Conservation (phyloP, 805 yeast species). For the Candida germanica region DNA sequence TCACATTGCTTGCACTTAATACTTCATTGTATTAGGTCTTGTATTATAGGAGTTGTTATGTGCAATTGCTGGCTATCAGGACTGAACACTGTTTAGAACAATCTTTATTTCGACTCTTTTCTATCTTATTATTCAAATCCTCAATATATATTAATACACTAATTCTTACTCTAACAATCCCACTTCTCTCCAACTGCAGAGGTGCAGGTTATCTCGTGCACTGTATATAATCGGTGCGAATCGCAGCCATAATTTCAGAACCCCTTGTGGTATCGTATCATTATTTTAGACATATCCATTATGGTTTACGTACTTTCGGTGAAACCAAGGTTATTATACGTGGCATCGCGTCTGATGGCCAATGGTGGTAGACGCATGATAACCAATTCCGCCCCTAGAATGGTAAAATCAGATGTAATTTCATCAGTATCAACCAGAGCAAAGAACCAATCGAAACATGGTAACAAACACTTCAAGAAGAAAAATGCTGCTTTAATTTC, state of each 20-base stretch:
- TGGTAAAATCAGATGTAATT: constrained; percentile 13
- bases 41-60: constrained; percentile 9
- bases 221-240: not conserved
- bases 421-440: constrained; percentile 3
- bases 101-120: not conserved
- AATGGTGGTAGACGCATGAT: constrained; percentile 13
- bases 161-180: no score
- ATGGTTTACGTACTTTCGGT: constrained; percentile 23
- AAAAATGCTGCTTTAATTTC: constrained; percentile 39
- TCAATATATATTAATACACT: no score
- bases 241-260: not conserved
- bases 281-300: not conserved
- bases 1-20: constrained; percentile 7
- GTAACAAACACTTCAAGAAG: constrained; percentile 20
- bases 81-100: not conserved
- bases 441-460: constrained; percentile 4
- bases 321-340: constrained; percentile 18
- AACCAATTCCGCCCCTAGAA: constrained; percentile 12
- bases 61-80: constrained; percentile 10
- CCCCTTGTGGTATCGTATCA: constrained; percentile 3
- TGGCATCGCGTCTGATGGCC: constrained; percentile 16
- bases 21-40: constrained; percentile 1
- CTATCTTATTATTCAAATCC: not conserved
- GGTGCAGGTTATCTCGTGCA: no score
- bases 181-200: no score